Base-by-base conservation (phyloP, 495 filamentous ascomycete genomes). In the Friedmanniomyces endolithicus region DNA sequence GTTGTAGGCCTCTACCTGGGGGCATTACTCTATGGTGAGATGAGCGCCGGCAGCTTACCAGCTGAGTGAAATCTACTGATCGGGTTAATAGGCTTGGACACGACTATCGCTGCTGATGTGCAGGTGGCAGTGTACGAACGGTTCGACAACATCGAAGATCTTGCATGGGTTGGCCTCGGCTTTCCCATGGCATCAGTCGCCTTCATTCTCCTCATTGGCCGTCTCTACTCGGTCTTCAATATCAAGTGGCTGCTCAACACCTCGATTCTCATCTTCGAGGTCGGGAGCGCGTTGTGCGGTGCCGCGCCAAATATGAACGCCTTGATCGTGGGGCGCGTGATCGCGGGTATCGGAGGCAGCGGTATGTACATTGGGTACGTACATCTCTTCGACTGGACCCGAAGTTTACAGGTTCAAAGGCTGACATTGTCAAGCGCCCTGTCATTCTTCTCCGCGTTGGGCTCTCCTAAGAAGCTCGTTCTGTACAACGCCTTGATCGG, bases 31-130 rank as follows among this genome's bases (percentile, higher is more conserved):
- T 73, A 70, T 48, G n/a, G n/a, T n/a, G n/a, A n/a, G n/a, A n/a
- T n/a, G n/a, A n/a, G n/a, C n/a, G n/a, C n/a, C n/a, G n/a, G n/a
- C n/a, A n/a, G n/a, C n/a, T n/a, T n/a, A n/a, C n/a, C n/a, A n/a
- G n/a, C n/a, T n/a, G n/a, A n/a, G n/a, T n/a, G n/a, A n/a, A n/a
- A n/a, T n/a, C n/a, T n/a, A n/a, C n/a, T n/a, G n/a, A n/a, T n/a
- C n/a, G n/a, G n/a, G n/a, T n/a, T n/a, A n/a, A n/a, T n/a, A n/a
- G 71, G 65, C 20, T 59, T 74, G 19, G 72, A 73, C 50, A 67
- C 56, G 4, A 73, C 72, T 2, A 72, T 74, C 45, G 68, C 63
- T 7, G 71, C 72, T 6, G 66, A 70, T 51, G 53, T 73, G 1
- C 72, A 74, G 52, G 62, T 47, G 0, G 48, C 65, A 0, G 52